Percentiles rank a stretch among this genome's conserved stretches.
These are phyloP conservation scores for Schizophyllum amplum DNA, from an alignment of 1,284 basidiomycete species.

Conservation along the genomic window DNA sequence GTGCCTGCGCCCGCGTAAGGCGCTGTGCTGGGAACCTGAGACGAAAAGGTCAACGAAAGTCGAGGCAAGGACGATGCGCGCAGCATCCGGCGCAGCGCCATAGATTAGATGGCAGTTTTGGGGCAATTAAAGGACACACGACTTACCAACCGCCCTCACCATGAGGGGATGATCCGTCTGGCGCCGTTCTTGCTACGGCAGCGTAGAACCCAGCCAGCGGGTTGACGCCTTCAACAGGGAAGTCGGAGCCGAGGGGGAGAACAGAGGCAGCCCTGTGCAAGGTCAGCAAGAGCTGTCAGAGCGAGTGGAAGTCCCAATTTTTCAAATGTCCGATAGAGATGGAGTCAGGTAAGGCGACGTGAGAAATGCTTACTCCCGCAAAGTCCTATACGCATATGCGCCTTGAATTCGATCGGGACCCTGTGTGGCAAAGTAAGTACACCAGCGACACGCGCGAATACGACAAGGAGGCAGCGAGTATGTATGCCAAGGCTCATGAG, in stretches of 20 bases:
- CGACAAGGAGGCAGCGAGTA: too few relatives aligned
- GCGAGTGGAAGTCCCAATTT: too few relatives aligned
- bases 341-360: constrained; percentile 21
- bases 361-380: constrained; percentile 48
- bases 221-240: constrained; percentile 82
- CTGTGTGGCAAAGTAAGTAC: too few relatives aligned
- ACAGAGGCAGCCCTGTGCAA: too few relatives aligned
- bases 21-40: constrained; percentile 63
- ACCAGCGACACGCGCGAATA: too few relatives aligned
- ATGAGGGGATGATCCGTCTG: constrained; percentile 72
- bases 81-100: too few relatives aligned
- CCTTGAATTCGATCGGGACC: constrained; percentile 75
- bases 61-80: too few relatives aligned
- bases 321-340: constrained; percentile 28
- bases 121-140: too few relatives aligned
- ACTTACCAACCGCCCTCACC: constrained; percentile 73
- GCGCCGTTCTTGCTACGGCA: constrained; percentile 67
- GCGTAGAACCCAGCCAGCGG: constrained; percentile 83
- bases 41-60: constrained; percentile 4
- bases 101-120: too few relatives aligned
- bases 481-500: too few relatives aligned
- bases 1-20: constrained; percentile 66
- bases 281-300: too few relatives aligned
- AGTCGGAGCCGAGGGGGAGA: constrained; percentile 83
- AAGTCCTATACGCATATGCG: constrained; percentile 82